A percentile compares a stretch with the other conserved stretches of the same genome.
These are phyloP conservation scores for Xylariaceae sp. DNA, from an alignment of 2,329 filamentous ascomycete genomes.

Conservation along the genomic window DNA sequence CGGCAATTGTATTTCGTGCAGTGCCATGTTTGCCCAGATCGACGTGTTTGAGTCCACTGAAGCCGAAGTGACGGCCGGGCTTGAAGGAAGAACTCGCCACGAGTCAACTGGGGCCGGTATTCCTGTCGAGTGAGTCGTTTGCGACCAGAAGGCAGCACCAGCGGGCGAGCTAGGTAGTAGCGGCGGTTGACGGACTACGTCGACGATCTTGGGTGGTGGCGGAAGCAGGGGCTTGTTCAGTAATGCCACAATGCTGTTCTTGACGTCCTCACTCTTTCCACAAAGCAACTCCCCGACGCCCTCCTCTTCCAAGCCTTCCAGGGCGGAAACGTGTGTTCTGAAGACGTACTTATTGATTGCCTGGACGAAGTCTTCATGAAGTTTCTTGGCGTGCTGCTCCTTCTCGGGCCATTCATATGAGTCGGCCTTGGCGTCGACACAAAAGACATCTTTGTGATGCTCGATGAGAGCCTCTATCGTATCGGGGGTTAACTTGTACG, in stretches of 20 bases:
- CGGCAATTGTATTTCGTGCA: slow-evolving; percentile 76
- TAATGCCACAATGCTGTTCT: slow-evolving; percentile 81
- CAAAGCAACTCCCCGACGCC: slow-evolving; percentile 91
- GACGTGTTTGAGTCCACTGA: slow-evolving; percentile 74
- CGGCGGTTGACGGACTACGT: slow-evolving; percentile 85
- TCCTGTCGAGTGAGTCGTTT: slow-evolving; percentile 67
- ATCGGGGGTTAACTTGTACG: slow-evolving; percentile 95
- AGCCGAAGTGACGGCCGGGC: slow-evolving; percentile 75
- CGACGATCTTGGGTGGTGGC: slow-evolving; percentile 85
- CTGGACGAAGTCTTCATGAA: slow-evolving; percentile 96
- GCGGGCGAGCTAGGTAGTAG: slow-evolving; percentile 83
- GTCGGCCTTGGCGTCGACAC: slow-evolving; percentile 84
- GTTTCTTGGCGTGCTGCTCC: slow-evolving; percentile 93
- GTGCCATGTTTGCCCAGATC: slow-evolving; percentile 80
- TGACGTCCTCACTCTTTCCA: slow-evolving; percentile 92
- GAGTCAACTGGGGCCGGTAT: slow-evolving; percentile 78
- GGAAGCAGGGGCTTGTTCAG: slow-evolving; percentile 86
- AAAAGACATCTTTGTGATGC: slow-evolving; percentile 96
- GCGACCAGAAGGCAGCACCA: slow-evolving; percentile 81
- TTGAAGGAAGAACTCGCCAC: slow-evolving; percentile 92
- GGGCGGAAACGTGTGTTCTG: slow-evolving; percentile 82
- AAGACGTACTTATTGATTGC: slow-evolving; percentile 98
- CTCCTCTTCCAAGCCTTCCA: slow-evolving; percentile 96
- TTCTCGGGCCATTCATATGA: slow-evolving; percentile 97
- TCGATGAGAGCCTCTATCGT: slow-evolving; percentile 93